These are phyloP conservation scores for Mentha longifolia DNA, from an alignment of 257 asterid species.

Conservation along the genomic window DNA sequence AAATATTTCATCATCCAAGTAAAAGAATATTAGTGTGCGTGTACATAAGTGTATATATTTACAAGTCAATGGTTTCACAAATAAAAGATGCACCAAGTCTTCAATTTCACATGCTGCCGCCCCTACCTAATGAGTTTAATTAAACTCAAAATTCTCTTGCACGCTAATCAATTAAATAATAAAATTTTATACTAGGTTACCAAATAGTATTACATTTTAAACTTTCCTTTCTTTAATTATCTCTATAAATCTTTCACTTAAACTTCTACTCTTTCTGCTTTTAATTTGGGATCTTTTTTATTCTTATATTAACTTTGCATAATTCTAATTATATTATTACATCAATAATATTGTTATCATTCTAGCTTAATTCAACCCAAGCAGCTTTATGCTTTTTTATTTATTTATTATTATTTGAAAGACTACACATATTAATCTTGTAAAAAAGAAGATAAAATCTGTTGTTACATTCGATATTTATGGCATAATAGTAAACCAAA, in stretches of 20 bases:
- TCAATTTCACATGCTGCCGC: conserved; percentile 39
- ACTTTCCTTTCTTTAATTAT: not conserved
- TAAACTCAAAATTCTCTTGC: not conserved
- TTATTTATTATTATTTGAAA: too few relatives aligned
- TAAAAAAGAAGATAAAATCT: too few relatives aligned
- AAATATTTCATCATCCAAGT: not conserved
- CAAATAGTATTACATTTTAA: conserved; percentile 7
- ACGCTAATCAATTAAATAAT: conserved; percentile 29
- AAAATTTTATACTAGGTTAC: conserved; percentile 36
- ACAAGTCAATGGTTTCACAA: conserved; percentile 37
- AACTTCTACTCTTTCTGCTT: not conserved
- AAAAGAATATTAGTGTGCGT: not conserved
- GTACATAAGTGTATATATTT: not conserved
- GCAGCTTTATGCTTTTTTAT: too few relatives aligned
- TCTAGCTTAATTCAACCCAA: too few relatives aligned
- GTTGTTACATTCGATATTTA: too few relatives aligned
- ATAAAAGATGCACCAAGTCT: conserved; percentile 19
- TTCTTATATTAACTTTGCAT: too few relatives aligned
- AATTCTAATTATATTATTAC: too few relatives aligned
- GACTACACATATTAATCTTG: too few relatives aligned
- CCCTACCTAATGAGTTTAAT: conserved; percentile 33
- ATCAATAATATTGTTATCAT: too few relatives aligned
- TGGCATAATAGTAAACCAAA: too few relatives aligned
- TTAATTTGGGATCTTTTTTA: too few relatives aligned
- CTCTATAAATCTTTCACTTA: not conserved